A percentile compares a stretch with the other conserved stretches of the same genome.
phyloP scores from a whole-genome alignment of 352 stramenopile genomes.

The Phytophthora sp. region DNA sequence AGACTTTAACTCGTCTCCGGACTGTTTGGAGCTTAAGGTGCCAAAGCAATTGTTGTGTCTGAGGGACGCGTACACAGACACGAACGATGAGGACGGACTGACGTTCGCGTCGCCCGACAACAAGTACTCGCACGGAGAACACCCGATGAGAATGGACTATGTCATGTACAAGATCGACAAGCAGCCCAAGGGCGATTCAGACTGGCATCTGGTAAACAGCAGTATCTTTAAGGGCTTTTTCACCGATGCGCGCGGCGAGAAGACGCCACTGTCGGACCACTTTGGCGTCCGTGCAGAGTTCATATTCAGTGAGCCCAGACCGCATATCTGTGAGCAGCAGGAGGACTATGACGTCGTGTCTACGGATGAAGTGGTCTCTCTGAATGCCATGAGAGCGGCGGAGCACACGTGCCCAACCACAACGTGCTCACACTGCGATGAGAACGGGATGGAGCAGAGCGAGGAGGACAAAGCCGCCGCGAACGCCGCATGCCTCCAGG shows the following conservation, averaged over 20 bases:
- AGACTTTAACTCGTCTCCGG: constrained; percentile 84
- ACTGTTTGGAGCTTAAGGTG: constrained; percentile 74
- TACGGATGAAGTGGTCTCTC: constrained; percentile 24
- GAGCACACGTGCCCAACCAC: constrained; percentile 39
- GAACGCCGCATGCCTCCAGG: constrained; percentile 43
- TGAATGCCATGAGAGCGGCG: constrained; percentile 2
- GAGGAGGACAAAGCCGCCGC: constrained; percentile 29
- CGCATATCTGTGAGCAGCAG: constrained; percentile 47
- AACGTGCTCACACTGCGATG: constrained; percentile 56
- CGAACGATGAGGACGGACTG: constrained; percentile 63
- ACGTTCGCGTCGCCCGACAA: constrained; percentile 84
- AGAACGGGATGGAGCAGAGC: constrained; percentile 32
- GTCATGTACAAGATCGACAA: constrained; percentile 70
- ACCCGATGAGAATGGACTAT: constrained; percentile 89
- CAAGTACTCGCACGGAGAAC: constrained; percentile 80
- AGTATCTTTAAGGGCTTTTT: constrained; percentile 85
- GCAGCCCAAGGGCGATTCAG: constrained; percentile 5
- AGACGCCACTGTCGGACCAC: constrained; percentile 77
- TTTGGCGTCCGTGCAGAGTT: constrained; percentile 81
- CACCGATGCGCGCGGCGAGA: constrained; percentile 60
- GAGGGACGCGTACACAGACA: constrained; percentile 77
- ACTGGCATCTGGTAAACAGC: constrained; percentile 65
- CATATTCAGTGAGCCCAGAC: constrained; percentile 44
- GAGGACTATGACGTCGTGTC: constrained; percentile 33
- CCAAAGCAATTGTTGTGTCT: constrained; percentile 56